Base-by-base conservation (phyloP, 345 rosid species). In the Ricinus communis region DNA sequence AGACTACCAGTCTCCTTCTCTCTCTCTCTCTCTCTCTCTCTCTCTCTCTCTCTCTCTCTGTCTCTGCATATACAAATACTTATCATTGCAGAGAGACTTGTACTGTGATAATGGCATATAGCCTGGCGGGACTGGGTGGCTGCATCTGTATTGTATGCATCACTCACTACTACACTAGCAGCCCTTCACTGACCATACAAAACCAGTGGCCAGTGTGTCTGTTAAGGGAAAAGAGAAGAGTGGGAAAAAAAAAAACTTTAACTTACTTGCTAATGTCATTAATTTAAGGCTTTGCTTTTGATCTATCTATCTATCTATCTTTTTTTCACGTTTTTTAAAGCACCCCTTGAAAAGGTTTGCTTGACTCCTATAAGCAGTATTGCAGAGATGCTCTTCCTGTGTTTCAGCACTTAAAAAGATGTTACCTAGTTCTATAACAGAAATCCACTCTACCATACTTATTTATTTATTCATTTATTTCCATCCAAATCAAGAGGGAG, bases 361-460 rank as follows among this genome's bases (percentile, higher is more conserved):
- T 75, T 67, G 77, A 73, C 64, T 74, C 68, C 79, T 68, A 74
- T 79, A 79, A 66, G 66, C 62, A 63, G 87, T 55, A 77, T 72
- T 57, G 66, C 72, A 50, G 59, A 71, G 77, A 78, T 76, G 71
- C 84, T 71, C 43, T 56, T 41, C 71, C 57, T 69, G 71, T 60
- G 76, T 75, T 73, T 76, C 79, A 77, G 79, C 71, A 21, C 79
- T 58, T 15, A 16, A 62, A 76, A 33, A 60, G 66, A 55, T 72
- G 72, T 22, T 50, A 5, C 25, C 36, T 75, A 69, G 36, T 77
- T 75, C 72, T 14, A 63, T 27, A 70, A 61, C 51, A 71, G 78
- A 65, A 80, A 77, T 38, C 38, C 65, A 0, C 56, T 55, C 71
- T 4, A 24, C 55, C 25, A 46, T 36, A 43, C 51, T 24, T 59